Base-by-base conservation (phyloP, 768 basidiomycete genomes). In the Multifurca ochricompacta region DNA sequence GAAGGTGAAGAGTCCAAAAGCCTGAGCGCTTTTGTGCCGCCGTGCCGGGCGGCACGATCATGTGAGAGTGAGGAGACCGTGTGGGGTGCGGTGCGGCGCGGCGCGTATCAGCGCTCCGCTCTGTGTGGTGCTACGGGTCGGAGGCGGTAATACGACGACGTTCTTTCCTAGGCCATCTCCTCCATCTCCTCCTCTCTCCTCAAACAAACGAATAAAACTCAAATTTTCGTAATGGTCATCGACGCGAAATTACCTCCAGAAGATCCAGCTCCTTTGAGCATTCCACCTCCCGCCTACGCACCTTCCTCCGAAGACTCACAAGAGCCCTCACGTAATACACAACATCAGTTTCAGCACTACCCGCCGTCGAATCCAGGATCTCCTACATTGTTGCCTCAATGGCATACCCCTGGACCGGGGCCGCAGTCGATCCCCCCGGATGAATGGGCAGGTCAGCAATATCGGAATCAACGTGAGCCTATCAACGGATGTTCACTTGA, bases 381-480 rank as follows among this genome's bases (percentile, higher is more conserved):
- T 10, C 44, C 50, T 9, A 18, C 36, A 21, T 7, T 6, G 8
- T 18, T 25, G 7, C 48, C 51, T 14, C 53, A 46, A 28, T 54
- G 57, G 57, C 41, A 58, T 2, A 6, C 9, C 6, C 31, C 57
- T 36, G 16, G 19, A 6, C 27, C 46, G 4, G 56, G 28, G 21
- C 4, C 46, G 6, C 43, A 52, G 23, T 5, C 59, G 16, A 10
- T 43, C 18, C 32, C 52, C 10, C 25, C 25, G 10, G 49, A 40
- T 14, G 31, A 34, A 28, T 60, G 59, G 59, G 23, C 28, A 7
- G 61, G 58, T 6, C 45, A 35, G 30, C 61, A 62, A 34, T 63
- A 63, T 23, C 58, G 54, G 18, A 34, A 53, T 19, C 61, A 63
- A 34, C 27, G 62, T 63, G 27, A 42, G 62, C 46, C 35, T 16